Base-by-base conservation (phyloP, 495 filamentous ascomycete species). In the Neurospora africana region DNA sequence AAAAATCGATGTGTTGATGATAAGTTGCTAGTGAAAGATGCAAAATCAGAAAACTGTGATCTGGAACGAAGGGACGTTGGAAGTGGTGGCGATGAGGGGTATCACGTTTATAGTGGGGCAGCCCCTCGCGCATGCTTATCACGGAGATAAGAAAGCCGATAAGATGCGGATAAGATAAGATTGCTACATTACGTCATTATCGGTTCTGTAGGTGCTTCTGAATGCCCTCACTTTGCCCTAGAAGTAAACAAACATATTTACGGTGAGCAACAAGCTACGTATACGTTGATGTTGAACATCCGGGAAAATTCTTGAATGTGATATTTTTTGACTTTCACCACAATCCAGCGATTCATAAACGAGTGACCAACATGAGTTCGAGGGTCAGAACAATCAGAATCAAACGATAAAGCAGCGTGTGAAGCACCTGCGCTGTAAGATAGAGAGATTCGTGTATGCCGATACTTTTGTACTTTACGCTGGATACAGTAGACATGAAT, bases 81-180 rank as follows among this genome's bases (percentile, higher is more conserved):
- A 61, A 61, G 53, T 61, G 27, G 23, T 61, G 33, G 53, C 53
- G 53, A 61, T 17, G 27, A 61, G 53, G 53, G 53, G 53, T 17
- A 30, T 33, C 53, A 61, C 53, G 53, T 61, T 61, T 61, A 61
- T 61, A 61, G 27, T 61, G 53, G 53, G 53, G 2, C 21, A 2
- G 2, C 27, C 13, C 13, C 3, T 33, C 53, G 53, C 0, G 27
- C 21, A 13, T 27, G 23, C 27, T 61, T 33, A 9, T 33, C 2
- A 8, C 0, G 4, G 44, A 23, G 44, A 53, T 53, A 23, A 23
- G 11, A 15, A 58, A 0, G 2, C 15, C 3, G 27, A 33, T 61
- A 8, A 33, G 53, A 8, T 1, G 13, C 13, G 2, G 53, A 61
- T 61, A 61, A 61, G 53, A 61, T 61, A 61, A 61, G 6, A 9